Percentiles rank a stretch among this genome's conserved stretches.
Evolutionary conservation across 371 early-diverging fungal genomes (phyloP).

Genomic region (Entomophthora muscae): DNA sequence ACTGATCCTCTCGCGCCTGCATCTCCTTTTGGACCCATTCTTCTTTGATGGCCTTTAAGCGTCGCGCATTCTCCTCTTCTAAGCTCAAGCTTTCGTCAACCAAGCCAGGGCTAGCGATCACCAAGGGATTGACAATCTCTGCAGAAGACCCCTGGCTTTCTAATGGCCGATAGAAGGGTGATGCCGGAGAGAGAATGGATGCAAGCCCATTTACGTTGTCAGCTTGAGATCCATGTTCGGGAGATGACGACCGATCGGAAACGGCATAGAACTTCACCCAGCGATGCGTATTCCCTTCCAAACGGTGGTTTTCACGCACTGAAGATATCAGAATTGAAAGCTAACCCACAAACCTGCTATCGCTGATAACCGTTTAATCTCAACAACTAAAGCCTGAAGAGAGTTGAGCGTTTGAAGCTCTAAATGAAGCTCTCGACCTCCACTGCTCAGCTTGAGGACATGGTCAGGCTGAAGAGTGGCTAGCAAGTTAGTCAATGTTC

Average conservation of each 20-base stretch:
- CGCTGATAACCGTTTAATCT: neutral
- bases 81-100: constrained; percentile 4
- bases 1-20: constrained; percentile 27
- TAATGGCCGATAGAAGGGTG: neutral
- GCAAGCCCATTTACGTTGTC: neutral
- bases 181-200: neutral
- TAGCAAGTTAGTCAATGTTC: neutral
- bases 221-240: neutral
- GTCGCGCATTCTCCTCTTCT: constrained; percentile 13
- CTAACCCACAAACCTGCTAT: neutral
- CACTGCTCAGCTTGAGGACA: neutral
- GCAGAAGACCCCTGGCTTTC: neutral
- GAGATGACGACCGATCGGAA: neutral
- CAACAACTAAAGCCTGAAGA: too few relatives aligned
- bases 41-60: constrained; percentile 23
- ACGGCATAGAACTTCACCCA: constrained; percentile 21
- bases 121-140: neutral
- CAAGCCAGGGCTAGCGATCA: neutral
- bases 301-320: constrained; percentile 19
- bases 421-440: neutral
- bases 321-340: neutral
- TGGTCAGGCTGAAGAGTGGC: neutral
- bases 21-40: constrained; percentile 37
- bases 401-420: neutral
- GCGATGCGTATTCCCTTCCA: constrained; percentile 19